These are phyloP conservation scores for Solanum habrochaites DNA, from an alignment of 257 asterid species.

Conservation along the genomic window DNA sequence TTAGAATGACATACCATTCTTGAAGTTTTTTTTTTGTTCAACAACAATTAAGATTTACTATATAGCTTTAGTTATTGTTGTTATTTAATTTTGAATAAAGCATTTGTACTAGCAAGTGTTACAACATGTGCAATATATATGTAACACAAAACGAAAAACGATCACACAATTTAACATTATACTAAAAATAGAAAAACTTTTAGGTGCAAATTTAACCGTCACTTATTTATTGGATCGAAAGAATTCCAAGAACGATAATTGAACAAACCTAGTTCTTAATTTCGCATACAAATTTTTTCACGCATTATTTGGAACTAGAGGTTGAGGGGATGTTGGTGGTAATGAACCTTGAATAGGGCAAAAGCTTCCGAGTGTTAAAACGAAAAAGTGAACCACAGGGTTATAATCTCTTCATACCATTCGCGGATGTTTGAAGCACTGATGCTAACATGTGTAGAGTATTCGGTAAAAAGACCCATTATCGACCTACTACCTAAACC, in stretches of 20 bases:
- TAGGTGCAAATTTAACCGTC: neutral
- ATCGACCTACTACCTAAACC: neutral
- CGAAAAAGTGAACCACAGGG: slow-evolving; percentile 10
- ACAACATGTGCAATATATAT: neutral
- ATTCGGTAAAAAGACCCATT: neutral
- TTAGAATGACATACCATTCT: neutral
- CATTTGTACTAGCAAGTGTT: neutral
- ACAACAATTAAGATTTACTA: neutral
- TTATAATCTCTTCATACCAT: slow-evolving; percentile 8
- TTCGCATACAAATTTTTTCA: neutral
- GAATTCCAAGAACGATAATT: neutral
- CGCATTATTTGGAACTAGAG: neutral
- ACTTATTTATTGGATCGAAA: neutral
- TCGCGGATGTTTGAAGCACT: neutral
- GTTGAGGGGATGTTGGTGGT: neutral
- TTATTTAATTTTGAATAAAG: neutral
- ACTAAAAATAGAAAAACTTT: neutral
- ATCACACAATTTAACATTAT: neutral
- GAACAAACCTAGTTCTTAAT: neutral
- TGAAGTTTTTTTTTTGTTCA: neutral
- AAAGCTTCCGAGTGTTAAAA: neutral
- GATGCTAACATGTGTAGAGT: slow-evolving; percentile 7
- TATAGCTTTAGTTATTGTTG: neutral
- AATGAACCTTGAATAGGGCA: neutral
- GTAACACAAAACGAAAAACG: neutral